These are phyloP conservation scores for Tulasnella sp. DNA, from an alignment of 768 basidiomycete species.

Conservation along the genomic window DNA sequence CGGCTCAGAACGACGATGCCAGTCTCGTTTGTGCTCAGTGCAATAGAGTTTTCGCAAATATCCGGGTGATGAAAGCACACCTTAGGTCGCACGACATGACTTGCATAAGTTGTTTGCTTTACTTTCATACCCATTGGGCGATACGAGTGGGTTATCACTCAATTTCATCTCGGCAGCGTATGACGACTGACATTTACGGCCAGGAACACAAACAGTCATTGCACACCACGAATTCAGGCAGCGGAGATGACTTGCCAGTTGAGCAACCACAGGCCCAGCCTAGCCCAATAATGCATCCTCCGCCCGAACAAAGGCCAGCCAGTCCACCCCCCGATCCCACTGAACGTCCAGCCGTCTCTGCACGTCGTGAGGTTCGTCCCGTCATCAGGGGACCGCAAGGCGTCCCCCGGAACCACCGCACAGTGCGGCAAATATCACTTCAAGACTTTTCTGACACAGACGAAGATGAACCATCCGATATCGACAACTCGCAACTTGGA, in stretches of 20 bases:
- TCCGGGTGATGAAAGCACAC: background rate
- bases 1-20: background rate
- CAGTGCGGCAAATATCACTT: background rate
- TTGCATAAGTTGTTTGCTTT: background rate
- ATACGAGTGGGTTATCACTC: background rate
- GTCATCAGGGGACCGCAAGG: background rate
- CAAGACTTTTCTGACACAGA: conserved; percentile 1
- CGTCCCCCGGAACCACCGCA: background rate
- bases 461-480: background rate
- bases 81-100: background rate
- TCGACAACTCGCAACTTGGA: background rate
- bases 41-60: background rate
- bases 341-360: background rate
- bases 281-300: background rate
- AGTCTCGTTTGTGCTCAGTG: background rate
- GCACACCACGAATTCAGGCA: background rate
- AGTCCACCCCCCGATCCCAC: background rate
- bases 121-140: background rate
- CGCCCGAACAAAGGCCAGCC: background rate
- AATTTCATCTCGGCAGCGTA: background rate
- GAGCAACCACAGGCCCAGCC: background rate
- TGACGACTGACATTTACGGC: too few species aligned
- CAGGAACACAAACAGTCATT: background rate
- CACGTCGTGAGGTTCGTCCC: background rate
- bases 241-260: background rate